Evolutionary conservation across 2,329 filamentous ascomycete genomes (phyloP).

Genomic region (Scedosporium minutisporum): DNA sequence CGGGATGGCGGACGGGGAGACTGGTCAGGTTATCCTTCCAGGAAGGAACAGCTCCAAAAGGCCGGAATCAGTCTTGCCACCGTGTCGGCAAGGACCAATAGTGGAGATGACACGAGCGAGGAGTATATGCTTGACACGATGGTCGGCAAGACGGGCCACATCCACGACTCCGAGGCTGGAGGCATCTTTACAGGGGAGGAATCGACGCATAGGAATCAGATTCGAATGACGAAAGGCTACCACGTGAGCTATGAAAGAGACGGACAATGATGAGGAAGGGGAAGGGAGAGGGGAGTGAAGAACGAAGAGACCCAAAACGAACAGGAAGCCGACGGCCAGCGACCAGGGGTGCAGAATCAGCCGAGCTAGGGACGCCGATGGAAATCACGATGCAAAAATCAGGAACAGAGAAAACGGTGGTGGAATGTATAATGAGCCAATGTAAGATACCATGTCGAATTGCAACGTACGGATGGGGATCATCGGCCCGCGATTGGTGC

Average conservation of each 20-base stretch:
- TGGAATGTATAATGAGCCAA: no score
- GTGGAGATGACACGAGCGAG: conserved; percentile 21
- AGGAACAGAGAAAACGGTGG: no score
- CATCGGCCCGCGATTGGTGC: no score
- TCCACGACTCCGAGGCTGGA: conserved; percentile 1
- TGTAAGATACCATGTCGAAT: no score
- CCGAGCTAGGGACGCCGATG: no score
- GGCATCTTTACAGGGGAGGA: neutral
- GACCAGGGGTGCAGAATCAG: no score
- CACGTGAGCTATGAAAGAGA: neutral
- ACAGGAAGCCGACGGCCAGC: no score
- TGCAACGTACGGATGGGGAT: no score
- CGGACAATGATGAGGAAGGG: neutral
- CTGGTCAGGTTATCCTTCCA: neutral
- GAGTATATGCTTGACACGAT: conserved; percentile 23
- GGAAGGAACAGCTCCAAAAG: neutral
- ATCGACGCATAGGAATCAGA: neutral
- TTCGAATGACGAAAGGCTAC: neutral
- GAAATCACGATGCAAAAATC: no score
- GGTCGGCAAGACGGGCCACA: neutral
- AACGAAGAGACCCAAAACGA: no score
- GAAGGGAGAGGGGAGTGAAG: neutral
- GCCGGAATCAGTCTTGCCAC: conserved; percentile 17
- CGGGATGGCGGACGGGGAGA: neutral
- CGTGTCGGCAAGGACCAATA: conserved; percentile 12